A percentile compares a stretch with the other conserved stretches of the same genome.
Evolutionary conservation across 1,284 basidiomycete genomes (phyloP).

Genomic region (Irpex rosettiformis): DNA sequence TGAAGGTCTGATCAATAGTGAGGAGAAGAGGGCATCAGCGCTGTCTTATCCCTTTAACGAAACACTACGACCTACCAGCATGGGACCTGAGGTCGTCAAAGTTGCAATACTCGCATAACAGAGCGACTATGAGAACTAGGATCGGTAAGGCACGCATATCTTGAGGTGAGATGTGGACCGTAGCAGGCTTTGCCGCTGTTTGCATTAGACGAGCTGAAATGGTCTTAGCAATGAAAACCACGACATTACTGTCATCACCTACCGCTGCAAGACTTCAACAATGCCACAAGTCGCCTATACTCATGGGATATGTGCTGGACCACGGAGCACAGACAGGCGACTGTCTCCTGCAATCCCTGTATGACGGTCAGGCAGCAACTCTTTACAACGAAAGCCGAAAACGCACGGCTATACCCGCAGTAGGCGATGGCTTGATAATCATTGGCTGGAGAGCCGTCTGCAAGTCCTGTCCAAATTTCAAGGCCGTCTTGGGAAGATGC

Average conservation of each 20-base stretch:
- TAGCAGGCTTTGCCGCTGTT: conserved; percentile 27
- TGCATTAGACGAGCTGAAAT: conserved; percentile 55
- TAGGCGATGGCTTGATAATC: conserved; percentile 76
- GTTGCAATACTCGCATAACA: conserved; percentile 86
- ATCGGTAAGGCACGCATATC: conserved; percentile 50
- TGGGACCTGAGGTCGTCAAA: conserved; percentile 55
- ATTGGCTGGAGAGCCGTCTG: conserved; percentile 81
- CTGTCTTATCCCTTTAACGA: too few relatives aligned
- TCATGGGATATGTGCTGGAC: conserved; percentile 87
- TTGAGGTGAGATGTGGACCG: conserved; percentile 14
- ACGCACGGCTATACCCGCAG: conserved; percentile 58
- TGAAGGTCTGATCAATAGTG: conserved; percentile 37
- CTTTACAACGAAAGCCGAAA: not conserved
- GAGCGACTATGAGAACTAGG: conserved; percentile 77
- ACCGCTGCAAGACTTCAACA: conserved; percentile 84
- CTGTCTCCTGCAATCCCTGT: conserved; percentile 83
- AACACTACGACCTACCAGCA: not conserved
- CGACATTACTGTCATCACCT: conserved; percentile 21
- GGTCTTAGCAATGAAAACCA: not conserved
- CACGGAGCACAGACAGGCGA: conserved; percentile 88
- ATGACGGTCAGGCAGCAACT: not conserved
- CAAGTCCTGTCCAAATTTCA: conserved; percentile 83
- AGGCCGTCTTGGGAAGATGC: conserved; percentile 82
- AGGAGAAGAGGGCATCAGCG: not conserved
- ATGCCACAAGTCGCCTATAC: conserved; percentile 68